A percentile compares a stretch with the other conserved stretches of the same genome.
These are phyloP conservation scores for Carallia pectinifolia DNA, from an alignment of 345 rosid species.

Conservation along the genomic window DNA sequence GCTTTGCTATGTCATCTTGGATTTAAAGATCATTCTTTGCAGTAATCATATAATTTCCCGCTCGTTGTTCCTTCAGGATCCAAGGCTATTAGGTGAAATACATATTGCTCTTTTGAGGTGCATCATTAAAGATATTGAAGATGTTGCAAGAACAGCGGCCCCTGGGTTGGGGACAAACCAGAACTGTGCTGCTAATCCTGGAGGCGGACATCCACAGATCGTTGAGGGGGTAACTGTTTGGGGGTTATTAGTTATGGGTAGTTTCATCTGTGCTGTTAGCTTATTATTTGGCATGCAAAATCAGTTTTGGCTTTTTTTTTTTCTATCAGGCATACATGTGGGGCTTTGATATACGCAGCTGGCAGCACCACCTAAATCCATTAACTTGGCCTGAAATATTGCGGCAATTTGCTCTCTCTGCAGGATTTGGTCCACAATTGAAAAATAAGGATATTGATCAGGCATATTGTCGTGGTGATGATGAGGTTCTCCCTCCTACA, in stretches of 20 bases:
- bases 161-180: conserved; percentile 61
- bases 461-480: conserved; percentile 47
- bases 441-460: conserved; percentile 53
- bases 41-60: conserved; percentile 19
- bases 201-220: conserved; percentile 83
- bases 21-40: conserved; percentile 1
- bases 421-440: conserved; percentile 79
- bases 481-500: conserved; percentile 48
- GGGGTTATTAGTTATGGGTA: neutral
- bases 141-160: conserved; percentile 60
- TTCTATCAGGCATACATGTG: conserved; percentile 70
- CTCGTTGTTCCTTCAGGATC: conserved; percentile 48
- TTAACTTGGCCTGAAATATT: conserved; percentile 92
- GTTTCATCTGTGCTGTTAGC: conserved; percentile 2
- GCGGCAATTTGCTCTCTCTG: conserved; percentile 77
- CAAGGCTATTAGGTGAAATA: conserved; percentile 78
- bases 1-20: neutral
- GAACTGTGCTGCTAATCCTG: conserved; percentile 62
- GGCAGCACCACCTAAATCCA: conserved; percentile 71
- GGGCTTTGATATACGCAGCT: conserved; percentile 85
- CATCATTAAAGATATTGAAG: conserved; percentile 83
- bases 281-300: neutral
- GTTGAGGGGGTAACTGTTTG: conserved; percentile 74
- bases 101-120: conserved; percentile 67
- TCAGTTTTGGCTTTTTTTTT: neutral